A percentile compares a stretch with the other conserved stretches of the same genome.
Conservation (phyloP, 2,329 filamentous ascomycete genomes). For the Didymellaceae sp. region DNA sequence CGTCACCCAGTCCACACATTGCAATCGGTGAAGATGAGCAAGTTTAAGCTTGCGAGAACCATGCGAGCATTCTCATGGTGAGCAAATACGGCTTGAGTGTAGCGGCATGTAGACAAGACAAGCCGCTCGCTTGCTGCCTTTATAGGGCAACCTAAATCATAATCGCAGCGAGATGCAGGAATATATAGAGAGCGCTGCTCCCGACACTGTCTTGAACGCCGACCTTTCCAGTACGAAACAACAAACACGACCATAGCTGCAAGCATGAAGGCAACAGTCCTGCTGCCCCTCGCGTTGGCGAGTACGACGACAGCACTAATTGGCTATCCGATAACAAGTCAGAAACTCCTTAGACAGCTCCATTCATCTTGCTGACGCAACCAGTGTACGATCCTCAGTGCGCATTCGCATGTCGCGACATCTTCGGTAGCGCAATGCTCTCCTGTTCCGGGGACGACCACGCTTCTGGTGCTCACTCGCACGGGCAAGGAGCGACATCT, state of each 20-base stretch:
- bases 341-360: not conserved
- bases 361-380: not conserved
- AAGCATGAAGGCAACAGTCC: not conserved
- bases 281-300: not conserved
- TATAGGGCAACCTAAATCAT: not conserved
- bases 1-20: not conserved
- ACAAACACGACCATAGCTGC: not conserved
- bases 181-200: not conserved
- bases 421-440: constrained; percentile 22
- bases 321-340: constrained; percentile 9
- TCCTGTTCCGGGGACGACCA: constrained; percentile 23
- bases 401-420: constrained; percentile 30
- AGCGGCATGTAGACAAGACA: not conserved
- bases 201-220: not conserved
- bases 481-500: constrained; percentile 20
- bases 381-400: constrained; percentile 22
- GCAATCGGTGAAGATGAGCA: constrained; percentile 2
- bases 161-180: not conserved
- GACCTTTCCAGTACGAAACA: not conserved
- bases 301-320: constrained; percentile 8
- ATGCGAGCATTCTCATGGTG: not conserved
- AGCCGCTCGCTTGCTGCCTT: not conserved
- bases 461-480: constrained; percentile 5
- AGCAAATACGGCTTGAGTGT: constrained; percentile 5
- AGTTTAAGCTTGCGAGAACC: constrained; percentile 1